Base-by-base conservation (phyloP, 2,329 filamentous ascomycete genomes). In the Elsinoe batatas region DNA sequence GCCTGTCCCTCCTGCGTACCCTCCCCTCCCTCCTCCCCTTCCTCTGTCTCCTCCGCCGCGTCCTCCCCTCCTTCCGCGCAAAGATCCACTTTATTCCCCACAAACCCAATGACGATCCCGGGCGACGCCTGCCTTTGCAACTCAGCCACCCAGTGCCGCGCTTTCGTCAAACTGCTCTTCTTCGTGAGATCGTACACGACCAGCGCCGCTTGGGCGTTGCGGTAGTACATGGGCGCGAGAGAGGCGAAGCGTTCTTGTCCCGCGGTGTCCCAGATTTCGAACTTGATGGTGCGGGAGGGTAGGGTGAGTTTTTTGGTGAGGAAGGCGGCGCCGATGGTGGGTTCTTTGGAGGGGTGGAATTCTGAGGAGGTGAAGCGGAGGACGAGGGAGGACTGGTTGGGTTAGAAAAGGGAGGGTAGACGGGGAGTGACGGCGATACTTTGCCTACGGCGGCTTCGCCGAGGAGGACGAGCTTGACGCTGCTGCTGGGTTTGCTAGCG, bases 301-400 rank as follows among this genome's bases (percentile, higher is more conserved):
- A 97, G 86, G 67, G 89, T 93, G 77, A 91, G 96, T 83, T 97
- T 98, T 75, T 98, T 93, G 64, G 93, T 98, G 62, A 98, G 77
- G 76, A 98, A 98, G 61, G 93, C 93, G 67, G 93, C 93, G 79
- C 93, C 93, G 74, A 98, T 98, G 62, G 93, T 98, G 60, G 93
- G 93, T 72, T 98, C 93, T 79, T 97, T 97, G 75, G 97, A 97
- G 75, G 97, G 93, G 77, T 98, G 93, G 68, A 98, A 98, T 74
- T 97, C 91, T 76, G 98, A 93, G 80, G 97, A 97, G 70, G 98
- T 93, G 74, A 98, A 98, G 68, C 93, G 89, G 69, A 98, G 81
- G 61, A 98, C 93, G 58, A 98, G 84, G 44, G 93, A 98, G 50
- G 93, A 97, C 93, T 95, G 67, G 20, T 56, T 53, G 58, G 47